These are phyloP conservation scores for Trichophyton benhamiae DNA, from an alignment of 2,329 filamentous ascomycete species.

Conservation along the genomic window DNA sequence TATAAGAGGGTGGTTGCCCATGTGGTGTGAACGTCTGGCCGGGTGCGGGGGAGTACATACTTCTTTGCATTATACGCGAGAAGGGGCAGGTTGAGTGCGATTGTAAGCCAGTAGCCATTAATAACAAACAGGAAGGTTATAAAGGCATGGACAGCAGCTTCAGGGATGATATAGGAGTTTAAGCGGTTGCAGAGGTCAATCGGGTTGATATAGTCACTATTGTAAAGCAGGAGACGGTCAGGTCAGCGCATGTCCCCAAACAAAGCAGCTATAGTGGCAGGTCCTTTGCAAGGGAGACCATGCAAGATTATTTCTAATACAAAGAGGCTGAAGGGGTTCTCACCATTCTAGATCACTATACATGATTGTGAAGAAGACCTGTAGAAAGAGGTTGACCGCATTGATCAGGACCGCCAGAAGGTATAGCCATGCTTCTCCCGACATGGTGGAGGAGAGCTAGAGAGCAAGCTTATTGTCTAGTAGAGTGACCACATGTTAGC, in stretches of 20 bases:
- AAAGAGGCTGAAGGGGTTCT: constrained; percentile 27
- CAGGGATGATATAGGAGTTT: constrained; percentile 98
- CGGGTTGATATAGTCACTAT: constrained; percentile 97
- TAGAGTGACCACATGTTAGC: neutral
- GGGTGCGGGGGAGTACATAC: constrained; percentile 42
- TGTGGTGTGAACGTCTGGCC: neutral
- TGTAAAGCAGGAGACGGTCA: neutral
- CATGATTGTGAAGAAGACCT: constrained; percentile 99
- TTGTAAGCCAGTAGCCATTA: constrained; percentile 95
- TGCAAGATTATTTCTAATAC: neutral
- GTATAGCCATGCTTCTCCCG: constrained; percentile 96
- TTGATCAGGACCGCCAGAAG: constrained; percentile 97
- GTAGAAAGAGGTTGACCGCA: constrained; percentile 98
- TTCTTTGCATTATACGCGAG: constrained; percentile 95
- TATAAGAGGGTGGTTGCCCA: neutral
- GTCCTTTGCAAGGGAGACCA: neutral
- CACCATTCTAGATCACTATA: constrained; percentile 99
- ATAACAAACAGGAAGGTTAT: constrained; percentile 91
- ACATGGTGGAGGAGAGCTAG: constrained; percentile 50
- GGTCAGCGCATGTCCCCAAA: neutral
- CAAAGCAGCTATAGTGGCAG: neutral
- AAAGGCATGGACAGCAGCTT: constrained; percentile 94
- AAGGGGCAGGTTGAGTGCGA: constrained; percentile 84
- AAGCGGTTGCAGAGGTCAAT: constrained; percentile 99
- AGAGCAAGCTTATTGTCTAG: neutral